Base-by-base conservation (phyloP, 345 rosid genomes). In the Pugionium cornutum region DNA sequence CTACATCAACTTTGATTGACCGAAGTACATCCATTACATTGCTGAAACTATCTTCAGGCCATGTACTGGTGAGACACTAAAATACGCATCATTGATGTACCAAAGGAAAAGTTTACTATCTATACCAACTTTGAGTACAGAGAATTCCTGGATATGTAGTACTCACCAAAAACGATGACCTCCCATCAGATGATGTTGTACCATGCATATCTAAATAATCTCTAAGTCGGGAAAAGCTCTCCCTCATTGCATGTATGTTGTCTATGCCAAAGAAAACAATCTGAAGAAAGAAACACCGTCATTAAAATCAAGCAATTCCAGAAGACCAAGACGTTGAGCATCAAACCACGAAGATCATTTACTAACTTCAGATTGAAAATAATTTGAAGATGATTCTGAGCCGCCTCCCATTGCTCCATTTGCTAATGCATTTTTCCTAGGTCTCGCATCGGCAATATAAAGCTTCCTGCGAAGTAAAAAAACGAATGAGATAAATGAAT, bases 361-460 rank as follows among this genome's bases (percentile, higher is more conserved):
- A 57, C 80, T 58, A 31, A 94, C 99, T 89, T 94, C 99, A 71
- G 97, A 94, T 53, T 90, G 96, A 69, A 82, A 76, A 82, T 94
- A 94, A 77, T 94, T 78, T 59, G 97, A 84, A 71, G 99, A 91
- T 27, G 99, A 94, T 77, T 94, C 97, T 1, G 99, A 94, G 77
- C 99, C 99, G 78, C 99, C 99, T 68, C 99, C 99, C 96, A 75
- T 90, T 55, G 99, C 99, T 28, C 96, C 99, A 88, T 94, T 94
- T 64, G 99, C 99, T 62, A 94, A 79, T 64, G 97, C 97, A 88
- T 94, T 94, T 83, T 87, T 94, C 71, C 95, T 84, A 40, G 99
- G 97, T 78, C 99, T 87, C 40, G 99, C 99, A 75, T 94, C 99
- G 62, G 88, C 97, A 66, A 94, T 94, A 75, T 91, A 94, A 46